Percentiles rank a stretch among this genome's conserved stretches.
Conservation (phyloP, 2,329 filamentous ascomycete species). For the Beauveria bassiana region DNA sequence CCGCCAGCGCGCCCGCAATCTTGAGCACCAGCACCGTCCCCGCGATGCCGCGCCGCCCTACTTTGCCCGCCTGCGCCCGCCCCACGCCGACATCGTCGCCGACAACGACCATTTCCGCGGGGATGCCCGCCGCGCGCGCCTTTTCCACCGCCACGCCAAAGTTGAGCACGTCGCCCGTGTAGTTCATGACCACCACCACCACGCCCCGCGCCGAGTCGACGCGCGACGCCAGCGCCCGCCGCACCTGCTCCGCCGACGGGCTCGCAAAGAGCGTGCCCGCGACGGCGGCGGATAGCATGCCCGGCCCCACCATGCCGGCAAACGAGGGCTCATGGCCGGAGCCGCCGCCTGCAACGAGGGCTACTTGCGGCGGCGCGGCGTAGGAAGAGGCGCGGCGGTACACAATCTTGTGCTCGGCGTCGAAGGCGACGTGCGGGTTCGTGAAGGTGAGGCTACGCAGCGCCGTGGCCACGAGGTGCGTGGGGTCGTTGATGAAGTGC, state of each 20-base stretch:
- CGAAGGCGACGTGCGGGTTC: conserved; percentile 76
- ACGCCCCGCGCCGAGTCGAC: conserved; percentile 68
- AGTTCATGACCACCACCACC: conserved; percentile 91
- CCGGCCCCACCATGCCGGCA: conserved; percentile 73
- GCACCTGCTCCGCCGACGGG: conserved; percentile 74
- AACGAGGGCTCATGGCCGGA: conserved; percentile 88
- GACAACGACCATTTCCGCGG: conserved; percentile 84
- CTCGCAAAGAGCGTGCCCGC: conserved; percentile 83
- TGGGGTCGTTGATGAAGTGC: conserved; percentile 84
- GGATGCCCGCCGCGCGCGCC: conserved; percentile 68
- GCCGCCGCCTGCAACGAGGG: conserved; percentile 80
- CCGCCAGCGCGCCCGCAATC: conserved; percentile 76
- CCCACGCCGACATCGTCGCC: conserved; percentile 91
- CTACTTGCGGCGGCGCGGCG: conserved; percentile 57
- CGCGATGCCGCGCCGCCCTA: conserved; percentile 82
- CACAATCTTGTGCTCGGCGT: conserved; percentile 73
- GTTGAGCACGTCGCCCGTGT: conserved; percentile 83
- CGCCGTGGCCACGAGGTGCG: conserved; percentile 68
- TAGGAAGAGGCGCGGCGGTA: conserved; percentile 56
- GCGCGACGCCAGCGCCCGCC: conserved; percentile 63
- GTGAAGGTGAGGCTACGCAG: conserved; percentile 71
- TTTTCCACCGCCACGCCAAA: conserved; percentile 94
- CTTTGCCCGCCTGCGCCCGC: conserved; percentile 74
- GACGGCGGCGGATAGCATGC: conserved; percentile 72
- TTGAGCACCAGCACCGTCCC: conserved; percentile 90